These are phyloP conservation scores for Geopyxis carbonaria DNA, from an alignment of 495 filamentous ascomycete species.

Conservation along the genomic window DNA sequence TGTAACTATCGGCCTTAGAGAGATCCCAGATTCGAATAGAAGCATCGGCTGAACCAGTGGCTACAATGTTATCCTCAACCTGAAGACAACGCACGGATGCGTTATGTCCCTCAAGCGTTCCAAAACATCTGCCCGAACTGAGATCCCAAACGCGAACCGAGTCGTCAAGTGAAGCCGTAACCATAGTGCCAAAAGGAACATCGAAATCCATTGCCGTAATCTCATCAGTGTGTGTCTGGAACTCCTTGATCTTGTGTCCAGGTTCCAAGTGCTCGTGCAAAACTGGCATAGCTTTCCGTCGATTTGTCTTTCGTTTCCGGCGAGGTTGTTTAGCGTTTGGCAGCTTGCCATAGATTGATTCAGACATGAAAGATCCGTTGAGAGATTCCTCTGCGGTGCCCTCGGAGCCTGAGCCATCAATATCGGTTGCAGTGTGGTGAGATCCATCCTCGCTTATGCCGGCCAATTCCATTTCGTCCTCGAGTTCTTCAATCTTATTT, in stretches of 20 bases:
- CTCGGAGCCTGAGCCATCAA: constrained; percentile 36
- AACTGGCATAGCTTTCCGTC: constrained; percentile 74
- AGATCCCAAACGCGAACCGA: constrained; percentile 96
- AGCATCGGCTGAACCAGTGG: constrained; percentile 89
- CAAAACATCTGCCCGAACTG: constrained; percentile 77
- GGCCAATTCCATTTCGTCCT: constrained; percentile 38
- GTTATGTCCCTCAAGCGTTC: constrained; percentile 79
- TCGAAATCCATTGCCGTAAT: constrained; percentile 92
- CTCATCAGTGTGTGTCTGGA: constrained; percentile 73
- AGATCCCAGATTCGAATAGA: constrained; percentile 93
- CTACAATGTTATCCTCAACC: constrained; percentile 87
- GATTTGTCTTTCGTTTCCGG: constrained; percentile 48
- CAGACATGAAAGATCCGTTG: constrained; percentile 78
- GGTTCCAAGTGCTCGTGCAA: constrained; percentile 91
- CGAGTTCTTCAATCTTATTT: constrained; percentile 65
- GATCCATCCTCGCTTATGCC: constrained; percentile 29
- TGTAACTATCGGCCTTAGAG: constrained; percentile 42
- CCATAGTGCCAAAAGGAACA: constrained; percentile 84
- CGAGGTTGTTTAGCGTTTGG: constrained; percentile 41
- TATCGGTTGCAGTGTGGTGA: constrained; percentile 38
- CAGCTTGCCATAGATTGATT: constrained; percentile 89
- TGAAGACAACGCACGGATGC: constrained; percentile 87
- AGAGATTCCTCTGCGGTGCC: constrained; percentile 29
- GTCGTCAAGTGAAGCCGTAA: constrained; percentile 89
- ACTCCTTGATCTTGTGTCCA: constrained; percentile 70